Conservation (phyloP, 371 early-diverging fungal genomes). For the Mortierella sp. region DNA sequence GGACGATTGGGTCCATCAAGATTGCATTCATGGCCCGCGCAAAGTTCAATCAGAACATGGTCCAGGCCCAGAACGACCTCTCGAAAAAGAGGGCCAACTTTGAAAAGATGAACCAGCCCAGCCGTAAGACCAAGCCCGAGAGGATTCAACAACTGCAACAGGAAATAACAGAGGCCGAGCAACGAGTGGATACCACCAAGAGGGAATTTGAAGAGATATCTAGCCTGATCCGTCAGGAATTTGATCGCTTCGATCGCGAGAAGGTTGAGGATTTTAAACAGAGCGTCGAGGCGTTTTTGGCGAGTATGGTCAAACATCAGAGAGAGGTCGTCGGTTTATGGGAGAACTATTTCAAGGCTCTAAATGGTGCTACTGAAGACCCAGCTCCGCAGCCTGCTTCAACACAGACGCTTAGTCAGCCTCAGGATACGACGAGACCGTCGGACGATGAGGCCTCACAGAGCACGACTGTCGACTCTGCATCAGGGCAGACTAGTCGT, state of each 20-base stretch:
- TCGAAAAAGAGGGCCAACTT: conserved; percentile 68
- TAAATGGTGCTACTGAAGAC: conserved; percentile 29
- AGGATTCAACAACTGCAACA: conserved; percentile 66
- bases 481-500: background rate
- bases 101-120: conserved; percentile 70
- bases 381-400: background rate
- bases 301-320: conserved; percentile 85
- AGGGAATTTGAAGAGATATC: conserved; percentile 81
- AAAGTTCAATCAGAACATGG: conserved; percentile 77
- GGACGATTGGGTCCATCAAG: conserved; percentile 87
- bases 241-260: conserved; percentile 88
- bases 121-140: conserved; percentile 72
- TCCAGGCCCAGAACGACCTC: conserved; percentile 74
- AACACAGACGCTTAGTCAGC: conserved; percentile 15
- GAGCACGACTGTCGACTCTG: background rate
- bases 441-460: background rate
- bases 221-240: conserved; percentile 75
- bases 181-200: conserved; percentile 23
- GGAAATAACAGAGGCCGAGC: conserved; percentile 75
- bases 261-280: conserved; percentile 86
- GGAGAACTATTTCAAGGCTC: conserved; percentile 70
- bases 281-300: conserved; percentile 79
- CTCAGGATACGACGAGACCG: background rate
- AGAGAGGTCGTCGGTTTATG: conserved; percentile 81
- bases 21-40: conserved; percentile 81